phyloP scores from a whole-genome alignment of 768 basidiomycete species.

The Mycena polygramma region DNA sequence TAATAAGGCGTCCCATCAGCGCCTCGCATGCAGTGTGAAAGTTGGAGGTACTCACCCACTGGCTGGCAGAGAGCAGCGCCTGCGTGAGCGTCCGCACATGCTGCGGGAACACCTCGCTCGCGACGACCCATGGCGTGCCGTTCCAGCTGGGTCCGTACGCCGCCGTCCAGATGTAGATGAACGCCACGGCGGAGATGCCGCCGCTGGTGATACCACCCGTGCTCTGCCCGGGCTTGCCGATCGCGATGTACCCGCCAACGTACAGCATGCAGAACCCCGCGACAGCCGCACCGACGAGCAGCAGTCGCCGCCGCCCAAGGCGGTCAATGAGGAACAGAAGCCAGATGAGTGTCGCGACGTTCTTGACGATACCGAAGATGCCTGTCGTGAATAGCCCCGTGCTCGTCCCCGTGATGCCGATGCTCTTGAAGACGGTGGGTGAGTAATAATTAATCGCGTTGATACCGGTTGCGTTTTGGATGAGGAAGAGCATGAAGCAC shows the following conservation, averaged over 20 bases:
- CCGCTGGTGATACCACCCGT: constrained; percentile 8
- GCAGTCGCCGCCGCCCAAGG: constrained; percentile 10
- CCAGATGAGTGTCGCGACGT: constrained; percentile 39
- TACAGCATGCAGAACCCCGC: constrained; percentile 26
- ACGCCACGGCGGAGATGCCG: constrained; percentile 26
- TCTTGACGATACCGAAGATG: constrained; percentile 55
- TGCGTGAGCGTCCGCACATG: constrained; percentile 26
- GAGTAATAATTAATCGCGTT: constrained; percentile 49
- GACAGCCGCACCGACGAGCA: constrained; percentile 13
- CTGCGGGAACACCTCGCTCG: constrained; percentile 30
- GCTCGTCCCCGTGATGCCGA: constrained; percentile 47
- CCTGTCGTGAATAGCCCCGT: constrained; percentile 48
- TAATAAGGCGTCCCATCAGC: neutral
- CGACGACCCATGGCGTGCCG: constrained; percentile 49
- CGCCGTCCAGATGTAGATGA: constrained; percentile 26
- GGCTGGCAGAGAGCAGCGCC: constrained; percentile 16
- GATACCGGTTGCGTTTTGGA: constrained; percentile 42
- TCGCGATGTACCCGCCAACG: constrained; percentile 28
- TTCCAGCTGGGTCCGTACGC: constrained; percentile 40
- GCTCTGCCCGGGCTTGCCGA: constrained; percentile 8
- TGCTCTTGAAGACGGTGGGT: constrained; percentile 50
- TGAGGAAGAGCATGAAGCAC: constrained; percentile 31
- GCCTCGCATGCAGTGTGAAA: neutral
- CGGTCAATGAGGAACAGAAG: constrained; percentile 24
- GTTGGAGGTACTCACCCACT: constrained; percentile 3